Base-by-base conservation (phyloP, 805 yeast species). In the Dipodascopsis tothii region DNA sequence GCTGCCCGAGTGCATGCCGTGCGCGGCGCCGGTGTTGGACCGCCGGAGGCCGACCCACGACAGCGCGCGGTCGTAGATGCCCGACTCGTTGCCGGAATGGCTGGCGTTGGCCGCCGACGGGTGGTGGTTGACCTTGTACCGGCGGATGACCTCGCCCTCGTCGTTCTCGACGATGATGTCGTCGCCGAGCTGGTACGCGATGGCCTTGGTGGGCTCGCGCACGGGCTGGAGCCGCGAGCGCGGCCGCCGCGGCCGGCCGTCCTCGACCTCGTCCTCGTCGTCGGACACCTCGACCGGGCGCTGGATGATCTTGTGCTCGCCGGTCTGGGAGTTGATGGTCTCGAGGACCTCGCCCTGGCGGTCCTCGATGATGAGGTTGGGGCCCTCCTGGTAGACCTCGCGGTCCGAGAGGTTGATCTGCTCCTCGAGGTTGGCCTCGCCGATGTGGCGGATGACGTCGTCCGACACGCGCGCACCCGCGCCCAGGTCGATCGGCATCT, bases 71-170 rank as follows among this genome's bases (percentile, higher is more conserved):
- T 70, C 61, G 16, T 46, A 11, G 14, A 48, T 36, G 17, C 46
- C 25, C 30, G 42, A 23, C 18, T 42, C 45, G 11, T 23, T 33
- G 21, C 44, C 43, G 1, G 40, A 40, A 40, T 41, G 35, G 19
- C 50, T 51, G 2, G 39, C 22, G 25, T 39, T 21, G 21, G 20
- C 17, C n/a, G 43, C 44, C 7, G 44, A 37, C 4, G 41, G 49
- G 52, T 79, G 85, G 3, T 76, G 73, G 56, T 80, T 84, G 41
- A 88, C 79, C 55, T 69, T 74, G 64, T 87, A 90, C 41, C 95
- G 72, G 58, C 95, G 78, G 37, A 92, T 69, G 44, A 92, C 77
- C 55, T 90, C 97, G 51, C 97, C 98, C 9, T 88, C 95, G 36
- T 77, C 84, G 57, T 87, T 84, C 62, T 90, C 98, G 45, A 92